A percentile compares a stretch with the other conserved stretches of the same genome.
Evolutionary conservation across 768 basidiomycete species (phyloP).

Genomic region (Lactarius sp.): DNA sequence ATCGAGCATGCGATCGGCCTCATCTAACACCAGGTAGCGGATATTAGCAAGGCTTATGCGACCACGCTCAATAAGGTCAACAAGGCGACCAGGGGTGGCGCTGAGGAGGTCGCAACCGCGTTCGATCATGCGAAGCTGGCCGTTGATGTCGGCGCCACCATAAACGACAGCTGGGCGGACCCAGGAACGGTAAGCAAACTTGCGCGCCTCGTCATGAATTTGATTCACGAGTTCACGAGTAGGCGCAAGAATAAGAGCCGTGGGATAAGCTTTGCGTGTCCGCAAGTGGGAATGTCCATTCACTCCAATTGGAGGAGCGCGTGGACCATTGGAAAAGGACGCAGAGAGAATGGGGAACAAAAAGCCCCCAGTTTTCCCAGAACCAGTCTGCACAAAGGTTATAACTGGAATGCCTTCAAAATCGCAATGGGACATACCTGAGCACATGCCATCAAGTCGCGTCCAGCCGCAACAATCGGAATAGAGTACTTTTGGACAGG

Average conservation of each 20-base stretch:
- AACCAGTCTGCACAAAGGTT: conserved; percentile 73
- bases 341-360: conserved; percentile 98
- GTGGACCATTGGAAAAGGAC: conserved; percentile 80
- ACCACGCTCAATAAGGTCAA: conserved; percentile 97
- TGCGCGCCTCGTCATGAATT: conserved; percentile 98
- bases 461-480: conserved; percentile 87
- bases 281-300: conserved; percentile 52
- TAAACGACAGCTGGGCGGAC: conserved; percentile 98
- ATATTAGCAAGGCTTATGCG: conserved; percentile 95
- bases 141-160: conserved; percentile 96
- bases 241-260: conserved; percentile 94
- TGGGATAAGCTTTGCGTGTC: conserved; percentile 88
- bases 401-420: conserved; percentile 19
- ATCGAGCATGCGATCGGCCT: conserved; percentile 99
- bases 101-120: conserved; percentile 95
- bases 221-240: conserved; percentile 98
- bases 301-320: conserved; percentile 54
- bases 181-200: conserved; percentile 99
- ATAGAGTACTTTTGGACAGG: conserved; percentile 99
- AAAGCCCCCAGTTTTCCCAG: conserved; percentile 98
- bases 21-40: conserved; percentile 96
- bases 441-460: conserved; percentile 94
- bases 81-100: conserved; percentile 96
- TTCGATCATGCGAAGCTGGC: conserved; percentile 90
- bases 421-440: conserved; percentile 47